phyloP scores from a whole-genome alignment of 345 rosid species.

The Mallotus nudiflorus region DNA sequence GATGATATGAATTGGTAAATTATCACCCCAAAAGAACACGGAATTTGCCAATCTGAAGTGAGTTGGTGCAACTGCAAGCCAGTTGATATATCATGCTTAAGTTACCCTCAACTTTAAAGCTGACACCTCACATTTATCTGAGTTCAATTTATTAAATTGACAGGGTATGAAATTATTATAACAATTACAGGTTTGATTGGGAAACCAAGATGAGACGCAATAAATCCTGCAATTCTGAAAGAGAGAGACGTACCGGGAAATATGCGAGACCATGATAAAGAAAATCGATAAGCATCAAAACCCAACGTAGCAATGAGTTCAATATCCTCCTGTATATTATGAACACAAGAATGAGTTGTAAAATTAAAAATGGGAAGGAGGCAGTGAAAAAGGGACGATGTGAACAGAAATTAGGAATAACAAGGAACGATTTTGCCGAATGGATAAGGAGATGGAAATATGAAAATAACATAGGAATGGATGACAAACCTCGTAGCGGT shows the following conservation, averaged over 20 bases:
- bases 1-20: neutral
- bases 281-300: slow-evolving; percentile 83
- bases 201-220: neutral
- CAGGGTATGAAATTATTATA: neutral
- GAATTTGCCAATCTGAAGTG: neutral
- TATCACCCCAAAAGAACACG: neutral
- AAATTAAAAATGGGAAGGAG: slow-evolving; percentile 7
- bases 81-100: neutral
- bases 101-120: neutral
- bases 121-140: no score
- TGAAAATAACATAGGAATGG: neutral
- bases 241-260: slow-evolving; percentile 59
- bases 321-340: slow-evolving; percentile 77
- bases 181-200: neutral
- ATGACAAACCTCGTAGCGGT: slow-evolving; percentile 22
- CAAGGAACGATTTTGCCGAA: no score
- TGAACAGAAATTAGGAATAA: neutral
- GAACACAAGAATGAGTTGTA: slow-evolving; percentile 19
- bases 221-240: neutral
- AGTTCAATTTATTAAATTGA: neutral
- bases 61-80: neutral
- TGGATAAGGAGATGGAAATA: no score
- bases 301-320: slow-evolving; percentile 69
- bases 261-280: slow-evolving; percentile 92
- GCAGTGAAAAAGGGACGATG: neutral